Conservation (phyloP, 176 grass and related monocot species). For the Metroxylon sagu region DNA sequence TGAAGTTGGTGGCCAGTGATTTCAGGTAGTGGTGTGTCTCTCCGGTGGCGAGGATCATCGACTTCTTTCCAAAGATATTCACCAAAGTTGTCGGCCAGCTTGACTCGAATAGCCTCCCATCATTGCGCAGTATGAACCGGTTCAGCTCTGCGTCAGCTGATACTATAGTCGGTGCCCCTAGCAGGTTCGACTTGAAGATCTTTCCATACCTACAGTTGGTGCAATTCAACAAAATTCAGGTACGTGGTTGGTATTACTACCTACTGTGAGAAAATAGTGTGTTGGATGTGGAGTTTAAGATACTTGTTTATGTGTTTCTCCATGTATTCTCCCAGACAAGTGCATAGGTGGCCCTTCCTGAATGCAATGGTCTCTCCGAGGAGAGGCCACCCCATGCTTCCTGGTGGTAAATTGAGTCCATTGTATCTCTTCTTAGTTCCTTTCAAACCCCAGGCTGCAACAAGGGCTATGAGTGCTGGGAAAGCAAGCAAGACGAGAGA, state of each 20-base stretch:
- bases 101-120: conserved; percentile 12
- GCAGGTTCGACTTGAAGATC: conserved; percentile 12
- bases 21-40: conserved; percentile 3
- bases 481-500: no score
- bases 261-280: no score
- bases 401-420: conserved; percentile 10
- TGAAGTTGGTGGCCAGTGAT: conserved; percentile 1
- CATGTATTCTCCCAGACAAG: conserved; percentile 12
- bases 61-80: background rate
- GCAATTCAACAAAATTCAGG: background rate
- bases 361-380: conserved; percentile 23
- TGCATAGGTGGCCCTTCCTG: conserved; percentile 4
- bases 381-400: conserved; percentile 22
- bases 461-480: no score
- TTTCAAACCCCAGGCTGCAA: no score
- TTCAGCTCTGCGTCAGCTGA: conserved; percentile 22
- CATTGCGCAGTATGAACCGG: conserved; percentile 24
- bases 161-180: conserved; percentile 3
- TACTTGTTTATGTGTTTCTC: conserved; percentile 14
- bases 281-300: background rate
- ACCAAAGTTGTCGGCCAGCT: background rate
- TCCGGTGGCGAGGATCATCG: conserved; percentile 1
- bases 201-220: conserved; percentile 12
- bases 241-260: no score
- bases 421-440: background rate